These are phyloP conservation scores for Zygotorulaspora florentina DNA, from an alignment of 805 yeast species.

Conservation along the genomic window DNA sequence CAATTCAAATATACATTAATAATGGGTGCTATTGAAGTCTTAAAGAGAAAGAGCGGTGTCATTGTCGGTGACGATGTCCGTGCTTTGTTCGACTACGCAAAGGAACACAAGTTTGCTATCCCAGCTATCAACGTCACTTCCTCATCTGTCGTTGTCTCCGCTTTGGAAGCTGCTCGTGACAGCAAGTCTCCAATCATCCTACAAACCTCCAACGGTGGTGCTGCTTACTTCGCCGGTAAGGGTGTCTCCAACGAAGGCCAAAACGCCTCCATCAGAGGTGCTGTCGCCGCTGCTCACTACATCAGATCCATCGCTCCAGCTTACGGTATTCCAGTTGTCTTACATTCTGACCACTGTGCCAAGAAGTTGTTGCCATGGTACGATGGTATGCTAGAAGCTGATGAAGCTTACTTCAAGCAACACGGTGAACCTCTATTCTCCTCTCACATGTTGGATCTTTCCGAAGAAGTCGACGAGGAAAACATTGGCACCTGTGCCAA, in stretches of 20 bases:
- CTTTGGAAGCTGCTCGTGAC: conserved; percentile 96
- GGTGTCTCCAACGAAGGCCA: conserved; percentile 94
- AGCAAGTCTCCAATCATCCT: conserved; percentile 89
- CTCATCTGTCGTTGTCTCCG: conserved; percentile 94
- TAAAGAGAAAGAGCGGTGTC: conserved; percentile 92
- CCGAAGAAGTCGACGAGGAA: conserved; percentile 94
- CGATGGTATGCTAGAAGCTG: conserved; percentile 96
- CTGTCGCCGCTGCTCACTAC: conserved; percentile 97
- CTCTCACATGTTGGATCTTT: conserved; percentile 97
- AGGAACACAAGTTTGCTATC: conserved; percentile 88
- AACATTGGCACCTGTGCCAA: conserved; percentile 91
- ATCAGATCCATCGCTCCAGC: conserved; percentile 94
- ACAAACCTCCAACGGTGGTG: conserved; percentile 98
- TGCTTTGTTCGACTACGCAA: conserved; percentile 84
- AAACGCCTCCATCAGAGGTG: conserved; percentile 89
- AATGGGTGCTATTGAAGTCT: conserved; percentile 70
- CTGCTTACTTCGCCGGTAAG: conserved; percentile 99
- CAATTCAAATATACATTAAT: conserved; percentile 9
- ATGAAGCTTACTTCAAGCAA: conserved; percentile 80
- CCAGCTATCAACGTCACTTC: conserved; percentile 99
- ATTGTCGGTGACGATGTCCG: conserved; percentile 96
- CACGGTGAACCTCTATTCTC: conserved; percentile 97
- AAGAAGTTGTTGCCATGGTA: conserved; percentile 96
- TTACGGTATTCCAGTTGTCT: conserved; percentile 93
- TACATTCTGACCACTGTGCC: conserved; percentile 99